Base-by-base conservation (phyloP, 1,284 basidiomycete genomes). In the Cystobasidium sp. region DNA sequence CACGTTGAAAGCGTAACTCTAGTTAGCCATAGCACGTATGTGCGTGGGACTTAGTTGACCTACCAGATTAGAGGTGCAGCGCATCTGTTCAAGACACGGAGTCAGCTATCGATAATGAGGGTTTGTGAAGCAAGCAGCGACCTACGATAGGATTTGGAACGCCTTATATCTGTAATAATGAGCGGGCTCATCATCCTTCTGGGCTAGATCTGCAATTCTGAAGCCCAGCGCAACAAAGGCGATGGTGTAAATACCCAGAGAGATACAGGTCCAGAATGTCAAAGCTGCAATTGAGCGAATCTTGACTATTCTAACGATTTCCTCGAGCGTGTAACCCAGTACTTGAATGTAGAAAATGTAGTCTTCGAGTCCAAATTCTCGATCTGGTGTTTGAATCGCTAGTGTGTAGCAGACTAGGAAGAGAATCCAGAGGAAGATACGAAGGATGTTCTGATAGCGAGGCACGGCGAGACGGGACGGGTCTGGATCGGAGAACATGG, bases 381-480 rank as follows among this genome's bases (percentile, higher is more conserved):
- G 75, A 20, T 80, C 78, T n/a, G 80, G 80, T 1, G 78, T 79
- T 46, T 78, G 78, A 46, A 80, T 79, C 2, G 80, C 77, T 10
- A 77, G 56, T 6, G 78, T 76, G 73, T 96, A 97, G 89, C 88
- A 53, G 18, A 88, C 85, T 18, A 97, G 86, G 84, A 94, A 95
- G 78, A 93, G 84, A 55, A 93, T 81, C 94, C 94, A 96, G 22
- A 95, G 85, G 1, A 85, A 63, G 75, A 94, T 83, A 43, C 81
- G 91, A 64, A 77, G 72, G 63, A 75, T 76, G 64, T 79, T 82
- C 63, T 80, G 80, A 79, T 85, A 92, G 86, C 90, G 86, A 14
- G 94, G 94, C n/a, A 96, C 92, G 24, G 87, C 88, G 61, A 97
- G 84, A n/a, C 94, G 88, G 14, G 88, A 84, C 1, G 92, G 88